phyloP scores from a whole-genome alignment of 1,284 basidiomycete species.

The Rhodotorula sp. region DNA sequence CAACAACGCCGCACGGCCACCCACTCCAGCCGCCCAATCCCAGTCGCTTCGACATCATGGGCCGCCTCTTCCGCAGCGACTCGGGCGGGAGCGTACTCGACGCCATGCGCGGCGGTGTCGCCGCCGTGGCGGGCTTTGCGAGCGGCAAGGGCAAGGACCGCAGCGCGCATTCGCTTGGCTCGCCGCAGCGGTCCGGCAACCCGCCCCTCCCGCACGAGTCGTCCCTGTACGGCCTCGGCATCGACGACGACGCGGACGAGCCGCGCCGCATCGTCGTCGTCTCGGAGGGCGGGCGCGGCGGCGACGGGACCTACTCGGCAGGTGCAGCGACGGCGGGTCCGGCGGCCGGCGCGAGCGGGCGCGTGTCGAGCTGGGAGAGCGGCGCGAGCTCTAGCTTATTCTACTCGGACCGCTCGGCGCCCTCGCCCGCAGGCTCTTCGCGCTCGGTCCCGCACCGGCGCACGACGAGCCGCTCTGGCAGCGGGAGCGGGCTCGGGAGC shows the following conservation, averaged over 20 bases:
- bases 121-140: not conserved
- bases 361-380: conserved; percentile 41
- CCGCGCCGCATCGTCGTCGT: conserved; percentile 38
- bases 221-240: conserved; percentile 24
- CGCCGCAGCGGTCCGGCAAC: conserved; percentile 6
- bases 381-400: conserved; percentile 42
- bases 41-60: conserved; percentile 41
- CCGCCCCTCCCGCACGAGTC: conserved; percentile 11
- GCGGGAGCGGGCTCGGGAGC: not conserved
- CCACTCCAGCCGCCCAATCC: conserved; percentile 2
- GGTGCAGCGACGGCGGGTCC: conserved; percentile 6
- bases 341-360: conserved; percentile 4
- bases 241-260: conserved; percentile 16
- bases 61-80: conserved; percentile 29
- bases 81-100: conserved; percentile 14
- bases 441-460: conserved; percentile 11
- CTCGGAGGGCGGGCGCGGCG: conserved; percentile 17
- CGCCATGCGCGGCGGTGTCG: not conserved
- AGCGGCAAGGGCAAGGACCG: conserved; percentile 13
- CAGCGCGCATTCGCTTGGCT: not conserved
- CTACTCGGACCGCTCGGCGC: conserved; percentile 41
- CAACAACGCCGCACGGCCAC: not conserved
- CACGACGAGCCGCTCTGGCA: conserved; percentile 15
- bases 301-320: conserved; percentile 25
- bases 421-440: conserved; percentile 2